These are phyloP conservation scores for Colletotrichum graminicola DNA, from an alignment of 2,329 filamentous ascomycete genomes.

Conservation along the genomic window DNA sequence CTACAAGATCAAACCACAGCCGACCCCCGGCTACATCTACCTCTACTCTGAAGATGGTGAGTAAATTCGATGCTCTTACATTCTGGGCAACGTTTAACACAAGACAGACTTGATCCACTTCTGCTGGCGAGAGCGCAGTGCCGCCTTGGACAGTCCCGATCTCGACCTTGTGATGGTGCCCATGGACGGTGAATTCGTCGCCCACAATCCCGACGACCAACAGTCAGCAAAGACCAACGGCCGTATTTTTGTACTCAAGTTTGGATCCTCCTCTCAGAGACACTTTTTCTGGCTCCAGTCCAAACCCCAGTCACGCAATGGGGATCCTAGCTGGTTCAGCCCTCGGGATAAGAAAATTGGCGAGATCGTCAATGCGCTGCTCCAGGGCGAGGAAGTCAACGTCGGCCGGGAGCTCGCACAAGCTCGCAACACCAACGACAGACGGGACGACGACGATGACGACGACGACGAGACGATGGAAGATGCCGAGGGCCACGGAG, in stretches of 20 bases:
- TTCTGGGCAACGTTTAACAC: constrained; percentile 5
- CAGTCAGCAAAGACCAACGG: constrained; percentile 79
- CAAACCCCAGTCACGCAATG: constrained; percentile 79
- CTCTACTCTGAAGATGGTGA: constrained; percentile 91
- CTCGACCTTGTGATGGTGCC: constrained; percentile 96
- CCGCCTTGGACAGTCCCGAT: constrained; percentile 78
- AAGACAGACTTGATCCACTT: constrained; percentile 87
- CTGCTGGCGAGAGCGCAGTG: constrained; percentile 90
- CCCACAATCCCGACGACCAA: constrained; percentile 72
- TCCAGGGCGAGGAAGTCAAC: constrained; percentile 91
- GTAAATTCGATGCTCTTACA: constrained; percentile 44
- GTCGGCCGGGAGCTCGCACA: constrained; percentile 78
- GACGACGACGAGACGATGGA: constrained; percentile 83
- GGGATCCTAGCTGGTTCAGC: constrained; percentile 83
- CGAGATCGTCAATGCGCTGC: constrained; percentile 83
- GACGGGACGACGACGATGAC: constrained; percentile 67
- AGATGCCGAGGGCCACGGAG: constrained; percentile 77
- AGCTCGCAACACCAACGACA: constrained; percentile 65
- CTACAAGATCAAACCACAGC: constrained; percentile 78
- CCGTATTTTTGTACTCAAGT: constrained; percentile 93
- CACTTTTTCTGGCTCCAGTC: constrained; percentile 98
- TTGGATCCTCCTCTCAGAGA: constrained; percentile 89
- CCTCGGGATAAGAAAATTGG: constrained; percentile 88
- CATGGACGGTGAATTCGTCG: constrained; percentile 85
- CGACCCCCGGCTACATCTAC: constrained; percentile 88